Conservation (phyloP, 2,329 filamentous ascomycete species). For the Fusarium sp. region DNA sequence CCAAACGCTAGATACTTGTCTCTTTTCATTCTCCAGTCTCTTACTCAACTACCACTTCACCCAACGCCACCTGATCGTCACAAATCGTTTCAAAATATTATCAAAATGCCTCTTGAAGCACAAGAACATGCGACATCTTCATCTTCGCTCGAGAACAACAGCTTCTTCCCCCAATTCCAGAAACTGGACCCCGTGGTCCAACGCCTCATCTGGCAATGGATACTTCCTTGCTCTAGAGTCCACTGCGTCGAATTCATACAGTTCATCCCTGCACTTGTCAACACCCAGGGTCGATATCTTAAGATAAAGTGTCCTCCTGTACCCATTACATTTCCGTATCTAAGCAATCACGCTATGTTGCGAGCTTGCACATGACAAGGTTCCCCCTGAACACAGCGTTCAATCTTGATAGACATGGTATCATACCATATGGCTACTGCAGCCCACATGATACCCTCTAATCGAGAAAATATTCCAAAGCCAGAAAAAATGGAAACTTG, state of each 20-base stretch:
- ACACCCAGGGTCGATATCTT: neutral
- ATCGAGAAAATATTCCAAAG: neutral
- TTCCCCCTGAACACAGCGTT: neutral
- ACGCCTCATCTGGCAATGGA: neutral
- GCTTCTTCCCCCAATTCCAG: neutral
- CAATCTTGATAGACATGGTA: neutral
- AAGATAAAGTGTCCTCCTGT: neutral
- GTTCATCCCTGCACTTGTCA: neutral
- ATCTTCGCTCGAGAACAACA: accelerated
- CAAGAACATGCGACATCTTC: neutral
- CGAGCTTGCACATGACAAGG: neutral
- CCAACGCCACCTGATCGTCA: neutral
- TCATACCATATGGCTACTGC: neutral
- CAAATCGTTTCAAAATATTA: neutral
- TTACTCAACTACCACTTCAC: neutral
- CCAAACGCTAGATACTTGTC: neutral
- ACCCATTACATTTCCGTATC: neutral
- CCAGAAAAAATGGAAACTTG: neutral
- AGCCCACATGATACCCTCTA: neutral
- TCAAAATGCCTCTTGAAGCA: neutral
- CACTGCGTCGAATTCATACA: neutral
- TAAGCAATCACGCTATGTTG: neutral
- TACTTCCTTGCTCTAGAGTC: neutral
- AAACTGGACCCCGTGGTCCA: neutral
- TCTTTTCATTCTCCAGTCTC: neutral